Evolutionary conservation across 768 basidiomycete genomes (phyloP), one percentile per base, ranked within the genome.

Genomic region (Auriscalpium microsporum): DNA sequence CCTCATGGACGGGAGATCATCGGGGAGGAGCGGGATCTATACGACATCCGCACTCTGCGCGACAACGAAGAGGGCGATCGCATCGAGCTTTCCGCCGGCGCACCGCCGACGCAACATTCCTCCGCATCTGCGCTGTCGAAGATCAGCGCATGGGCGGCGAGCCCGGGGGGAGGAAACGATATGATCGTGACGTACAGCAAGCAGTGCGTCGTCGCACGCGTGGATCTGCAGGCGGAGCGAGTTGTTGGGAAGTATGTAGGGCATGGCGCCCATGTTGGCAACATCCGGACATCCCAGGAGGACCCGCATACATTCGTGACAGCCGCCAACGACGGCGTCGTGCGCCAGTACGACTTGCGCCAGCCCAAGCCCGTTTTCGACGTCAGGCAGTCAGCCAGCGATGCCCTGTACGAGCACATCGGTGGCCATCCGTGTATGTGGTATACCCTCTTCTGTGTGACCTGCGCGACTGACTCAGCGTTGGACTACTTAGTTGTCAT

Each of bases 261-360:
- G 1, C 71, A 74, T 53, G 73, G 72, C 8, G 74, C 66, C 1
- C 55, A 50, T 10, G 64, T 73, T 10, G 53, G 55, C 14, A 56
- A 48, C 10, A 67, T 76, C 55, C 68, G 73, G 9, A 73, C 69
- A 9, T 72, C 69, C 57, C 61, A 54, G 0, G 68, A 58, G 0
- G 73, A 75, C 48, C 66, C 69, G 4, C 69, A 72, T 53, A 45
- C 63, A 0, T 77, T 77, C 60, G 56, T 68, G 14, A 74, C 72
- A 0, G 65, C 65, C 7, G 65, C 67, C 34, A 58, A 47, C 14
- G 76, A 78, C 54, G 74, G 77, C 1, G 65, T 65, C 45, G 72
- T 68, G 17, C 56, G 76, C 17, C 50, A 76, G n/a, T 77, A 68
- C 56, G 75, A 77, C 59, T 58, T 66, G 14, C 66, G 75, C 8